These are phyloP conservation scores for Cochlearia excelsa DNA, from an alignment of 345 rosid species.

Conservation along the genomic window DNA sequence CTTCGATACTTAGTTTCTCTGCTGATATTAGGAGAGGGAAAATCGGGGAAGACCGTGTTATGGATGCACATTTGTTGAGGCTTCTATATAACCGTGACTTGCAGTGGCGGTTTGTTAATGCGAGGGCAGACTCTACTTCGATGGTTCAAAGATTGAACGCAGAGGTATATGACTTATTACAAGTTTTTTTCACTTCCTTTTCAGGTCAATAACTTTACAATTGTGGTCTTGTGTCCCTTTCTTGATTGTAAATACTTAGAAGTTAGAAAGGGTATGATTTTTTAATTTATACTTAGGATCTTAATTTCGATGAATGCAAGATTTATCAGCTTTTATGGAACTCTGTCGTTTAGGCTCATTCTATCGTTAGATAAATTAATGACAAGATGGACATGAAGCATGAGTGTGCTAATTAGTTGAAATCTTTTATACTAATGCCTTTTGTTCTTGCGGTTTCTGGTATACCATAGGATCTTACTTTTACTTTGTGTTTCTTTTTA, in stretches of 20 bases:
- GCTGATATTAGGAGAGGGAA: conserved; percentile 83
- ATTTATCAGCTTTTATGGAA: not conserved
- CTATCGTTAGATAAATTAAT: conserved; percentile 1
- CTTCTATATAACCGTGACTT: conserved; percentile 71
- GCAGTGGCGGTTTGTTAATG: conserved; percentile 92
- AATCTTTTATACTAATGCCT: conserved; percentile 8
- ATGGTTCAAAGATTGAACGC: conserved; percentile 62
- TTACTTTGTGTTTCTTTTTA: conserved; percentile 14
- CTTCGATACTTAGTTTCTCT: conserved; percentile 74
- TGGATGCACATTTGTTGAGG: conserved; percentile 79
- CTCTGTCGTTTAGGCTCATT: conserved; percentile 8
- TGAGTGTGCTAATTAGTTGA: not conserved
- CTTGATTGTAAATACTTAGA: conserved; percentile 2
- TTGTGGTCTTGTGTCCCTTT: conserved; percentile 7
- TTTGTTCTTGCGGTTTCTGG: conserved; percentile 5
- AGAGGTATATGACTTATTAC: conserved; percentile 54
- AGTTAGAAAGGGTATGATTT: conserved; percentile 3
- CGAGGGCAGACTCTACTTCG: conserved; percentile 67
- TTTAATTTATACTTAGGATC: conserved; percentile 9
- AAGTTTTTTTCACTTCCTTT: not conserved
- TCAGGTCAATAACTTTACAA: conserved; percentile 1
- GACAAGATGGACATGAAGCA: conserved; percentile 3
- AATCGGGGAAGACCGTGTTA: conserved; percentile 65
- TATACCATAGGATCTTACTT: conserved; percentile 6
- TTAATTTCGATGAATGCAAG: not conserved